Conservation (phyloP, 495 filamentous ascomycete genomes). For the Lentithecium fluviatile region DNA sequence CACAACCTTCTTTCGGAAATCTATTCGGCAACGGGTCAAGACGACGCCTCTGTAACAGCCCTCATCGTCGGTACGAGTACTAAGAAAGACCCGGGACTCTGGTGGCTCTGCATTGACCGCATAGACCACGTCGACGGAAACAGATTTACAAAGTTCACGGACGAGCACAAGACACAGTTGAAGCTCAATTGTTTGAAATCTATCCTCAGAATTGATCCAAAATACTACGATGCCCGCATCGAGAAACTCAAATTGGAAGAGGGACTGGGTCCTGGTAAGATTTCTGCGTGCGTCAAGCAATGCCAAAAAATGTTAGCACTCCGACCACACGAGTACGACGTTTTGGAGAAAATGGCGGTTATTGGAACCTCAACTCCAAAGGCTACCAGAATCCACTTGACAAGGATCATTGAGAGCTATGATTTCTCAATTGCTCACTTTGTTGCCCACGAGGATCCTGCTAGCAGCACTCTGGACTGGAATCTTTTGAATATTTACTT, state of each 20-base stretch:
- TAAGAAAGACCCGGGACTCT: conserved; percentile 63
- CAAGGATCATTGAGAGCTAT: conserved; percentile 26
- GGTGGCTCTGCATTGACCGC: conserved; percentile 67
- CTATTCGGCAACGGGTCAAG: conserved; percentile 64
- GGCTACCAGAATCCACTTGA: conserved; percentile 16
- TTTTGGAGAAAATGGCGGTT: conserved; percentile 29
- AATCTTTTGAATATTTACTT: conserved; percentile 79
- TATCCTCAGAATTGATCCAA: conserved; percentile 61
- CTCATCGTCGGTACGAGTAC: conserved; percentile 71
- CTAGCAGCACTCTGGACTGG: conserved; percentile 67
- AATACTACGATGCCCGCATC: conserved; percentile 58
- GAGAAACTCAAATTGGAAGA: conserved; percentile 40
- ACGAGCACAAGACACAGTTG: conserved; percentile 46
- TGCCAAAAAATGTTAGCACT: conserved; percentile 27
- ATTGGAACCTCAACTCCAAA: conserved; percentile 16
- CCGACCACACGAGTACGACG: conserved; percentile 20
- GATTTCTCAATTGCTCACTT: conserved; percentile 57
- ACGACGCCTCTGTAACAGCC: conserved; percentile 64
- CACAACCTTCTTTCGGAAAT: conserved; percentile 75
- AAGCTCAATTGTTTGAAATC: conserved; percentile 65
- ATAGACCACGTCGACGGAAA: conserved; percentile 62
- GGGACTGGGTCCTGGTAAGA: conserved; percentile 7
- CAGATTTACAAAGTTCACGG: conserved; percentile 25
- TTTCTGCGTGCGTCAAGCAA: conserved; percentile 18
- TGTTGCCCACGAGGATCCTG: conserved; percentile 48